Base-by-base conservation (phyloP, 2,329 filamentous ascomycete genomes). In the Hymenoscyphus linearis region DNA sequence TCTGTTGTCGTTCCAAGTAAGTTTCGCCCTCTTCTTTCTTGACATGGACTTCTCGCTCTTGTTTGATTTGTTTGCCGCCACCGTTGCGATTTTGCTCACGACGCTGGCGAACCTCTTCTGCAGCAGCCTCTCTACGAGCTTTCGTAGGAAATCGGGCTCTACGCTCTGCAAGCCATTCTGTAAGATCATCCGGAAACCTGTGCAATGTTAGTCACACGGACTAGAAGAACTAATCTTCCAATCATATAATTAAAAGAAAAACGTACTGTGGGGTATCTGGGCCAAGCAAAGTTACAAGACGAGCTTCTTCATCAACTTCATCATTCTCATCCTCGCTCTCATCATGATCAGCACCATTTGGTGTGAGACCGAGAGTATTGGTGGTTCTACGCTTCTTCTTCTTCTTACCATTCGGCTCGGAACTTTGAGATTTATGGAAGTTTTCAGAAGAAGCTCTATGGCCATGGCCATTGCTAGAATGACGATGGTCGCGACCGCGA, bases 81-180 rank as follows among this genome's bases (percentile, higher is more conserved):
- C 63, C 62, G 50, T 69, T 66, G 50, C 64, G 66, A 40, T 61
- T 60, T 63, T 71, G 67, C 60, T 72, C 67, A 67, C 69, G 69
- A 57, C 69, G 67, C 65, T 68, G 64, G 60, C 69, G 71, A 58
- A 67, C 64, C 60, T 83, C 80, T 61, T 80, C 80, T 65, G 84
- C 83, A 74, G 83, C 90, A 65, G 84, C 84, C 63, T 85, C 81
- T 64, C 86, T 78, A 60, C 90, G 86, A 62, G 85, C 84, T 72
- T 85, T 84, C 2, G 93, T 97, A 1, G 93, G 93, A 72, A 85
- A 98, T 57, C 88, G 87, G 66, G 85, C 88, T 71, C 82, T 88
- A 62, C 93, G 85, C 74, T 96, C 91, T 56, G 85, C 85, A 65
- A 96, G 85, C 85, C 91, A 98, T 6, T 85, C 84, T 26, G 85